Evolutionary conservation across 2,329 filamentous ascomycete species (phyloP).

Genomic region (Catunica adiposa): DNA sequence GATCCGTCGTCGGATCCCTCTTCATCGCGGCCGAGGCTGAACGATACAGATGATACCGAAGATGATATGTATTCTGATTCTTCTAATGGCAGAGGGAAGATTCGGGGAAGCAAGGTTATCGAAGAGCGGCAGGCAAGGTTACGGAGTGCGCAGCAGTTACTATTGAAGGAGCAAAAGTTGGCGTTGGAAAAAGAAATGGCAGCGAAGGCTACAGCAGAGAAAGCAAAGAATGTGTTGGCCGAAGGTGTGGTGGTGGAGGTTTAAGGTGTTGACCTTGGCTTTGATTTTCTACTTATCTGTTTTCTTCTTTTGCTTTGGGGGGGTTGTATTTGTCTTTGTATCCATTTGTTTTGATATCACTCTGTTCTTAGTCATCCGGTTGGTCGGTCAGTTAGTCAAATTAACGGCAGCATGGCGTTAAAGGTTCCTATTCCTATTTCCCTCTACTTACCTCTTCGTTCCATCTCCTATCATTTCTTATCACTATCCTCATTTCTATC

Average conservation of each 20-base stretch:
- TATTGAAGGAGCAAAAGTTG: slow-evolving; percentile 19
- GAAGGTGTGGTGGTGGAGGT: background rate
- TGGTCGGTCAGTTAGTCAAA: no score
- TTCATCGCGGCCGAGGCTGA: slow-evolving; percentile 8
- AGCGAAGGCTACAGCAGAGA: background rate
- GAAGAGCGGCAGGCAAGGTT: slow-evolving; percentile 25
- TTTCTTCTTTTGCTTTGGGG: background rate
- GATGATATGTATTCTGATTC: slow-evolving; percentile 16
- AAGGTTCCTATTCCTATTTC: background rate
- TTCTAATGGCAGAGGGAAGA: slow-evolving; percentile 17
- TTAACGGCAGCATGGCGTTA: background rate
- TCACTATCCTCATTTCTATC: slow-evolving; percentile 1
- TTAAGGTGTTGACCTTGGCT: background rate
- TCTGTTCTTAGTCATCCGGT: background rate
- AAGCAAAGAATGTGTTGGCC: background rate
- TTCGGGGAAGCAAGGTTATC: slow-evolving; percentile 18
- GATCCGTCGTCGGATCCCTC: background rate
- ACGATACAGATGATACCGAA: slow-evolving; percentile 17
- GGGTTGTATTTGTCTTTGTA: background rate
- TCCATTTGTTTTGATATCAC: slow-evolving; percentile 1
- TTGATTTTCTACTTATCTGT: background rate
- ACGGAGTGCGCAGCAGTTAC: slow-evolving; percentile 25
- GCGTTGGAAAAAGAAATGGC: background rate
- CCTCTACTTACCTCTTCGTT: background rate
- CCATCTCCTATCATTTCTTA: no score